Base-by-base conservation (phyloP, 306 rosid species). In the Vigna reflexopilosa region DNA sequence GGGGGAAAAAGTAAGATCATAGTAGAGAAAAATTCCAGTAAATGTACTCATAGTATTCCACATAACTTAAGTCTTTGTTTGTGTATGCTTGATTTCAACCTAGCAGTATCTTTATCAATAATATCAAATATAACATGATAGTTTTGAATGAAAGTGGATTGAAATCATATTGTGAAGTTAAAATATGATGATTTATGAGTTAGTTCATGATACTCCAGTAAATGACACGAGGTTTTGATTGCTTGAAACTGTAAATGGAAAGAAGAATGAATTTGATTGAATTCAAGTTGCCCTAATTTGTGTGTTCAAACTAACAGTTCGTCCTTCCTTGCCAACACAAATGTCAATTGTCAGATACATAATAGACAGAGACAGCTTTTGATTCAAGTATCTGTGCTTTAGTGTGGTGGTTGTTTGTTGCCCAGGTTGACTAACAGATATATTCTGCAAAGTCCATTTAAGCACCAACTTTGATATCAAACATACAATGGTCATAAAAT, bases 401-500 rank as follows among this genome's bases (percentile, higher is more conserved):
- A 45, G 52, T 4, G 45, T 7, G 59, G 62, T 49, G 45, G 63
- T 49, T 76, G 28, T 77, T 15, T 20, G 59, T 36, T 66, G 45
- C 81, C 81, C 14, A 48, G 63, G 15, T 78, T 78, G 77, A 72
- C 55, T 22, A 67, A 48, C 48, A 67, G 75, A 51, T 52, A 52
- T 67, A 16, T 26, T 58, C 30, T 66, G 68, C 51, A 20, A 69
- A 38, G 2, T 73, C 55, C 44, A 67, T 42, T 32, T 58, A 55
- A 70, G 65, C 42, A 84, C 58, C 45, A 78, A 40, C 40, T 70
- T 45, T 51, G 58, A 49, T 78, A 54, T 78, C 9, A 10, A 69
- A 72, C 62, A 68, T 28, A 32, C 56, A 26, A n/a, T 34, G 26
- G 58, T 58, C 56, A 52, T 72, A 52, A 61, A 73, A 12, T 70